phyloP scores from a whole-genome alignment of 2,329 filamentous ascomycete genomes.

The Nemania sp. region DNA sequence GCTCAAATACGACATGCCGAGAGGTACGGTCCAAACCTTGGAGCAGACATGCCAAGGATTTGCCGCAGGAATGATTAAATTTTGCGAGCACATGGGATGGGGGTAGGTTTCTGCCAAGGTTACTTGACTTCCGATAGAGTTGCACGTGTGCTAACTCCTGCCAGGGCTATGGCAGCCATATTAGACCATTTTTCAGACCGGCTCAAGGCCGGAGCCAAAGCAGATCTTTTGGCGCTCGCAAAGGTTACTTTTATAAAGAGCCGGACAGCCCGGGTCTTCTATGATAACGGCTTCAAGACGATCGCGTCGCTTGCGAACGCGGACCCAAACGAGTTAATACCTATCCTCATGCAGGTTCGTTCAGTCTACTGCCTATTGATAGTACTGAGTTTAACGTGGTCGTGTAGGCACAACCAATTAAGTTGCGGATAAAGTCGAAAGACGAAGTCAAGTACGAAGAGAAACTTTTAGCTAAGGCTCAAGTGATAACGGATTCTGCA shows the following conservation, averaged over 20 bases:
- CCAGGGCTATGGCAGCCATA: slow-evolving; percentile 68
- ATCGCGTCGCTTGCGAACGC: slow-evolving; percentile 71
- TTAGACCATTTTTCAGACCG: slow-evolving; percentile 77
- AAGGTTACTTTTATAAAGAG: slow-evolving; percentile 77
- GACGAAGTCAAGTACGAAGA: slow-evolving; percentile 64
- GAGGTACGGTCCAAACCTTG: slow-evolving; percentile 71
- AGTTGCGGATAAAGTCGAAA: slow-evolving; percentile 57
- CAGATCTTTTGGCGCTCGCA: slow-evolving; percentile 71
- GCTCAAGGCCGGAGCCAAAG: slow-evolving; percentile 70
- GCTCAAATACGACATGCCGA: slow-evolving; percentile 69
- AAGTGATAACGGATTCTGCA: slow-evolving; percentile 68
- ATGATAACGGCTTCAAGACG: slow-evolving; percentile 75
- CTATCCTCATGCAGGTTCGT: slow-evolving; percentile 69
- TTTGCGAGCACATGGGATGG: slow-evolving; percentile 78
- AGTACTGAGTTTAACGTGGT: slow-evolving; percentile 15
- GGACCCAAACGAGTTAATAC: slow-evolving; percentile 67
- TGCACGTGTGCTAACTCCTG: slow-evolving; percentile 16
- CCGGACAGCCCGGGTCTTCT: slow-evolving; percentile 72
- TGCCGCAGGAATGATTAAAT: slow-evolving; percentile 77
- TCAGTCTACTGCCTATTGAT: background rate
- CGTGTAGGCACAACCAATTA: slow-evolving; percentile 68
- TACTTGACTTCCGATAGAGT: background rate
- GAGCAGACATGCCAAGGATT: slow-evolving; percentile 78
- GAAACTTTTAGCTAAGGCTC: slow-evolving; percentile 68
- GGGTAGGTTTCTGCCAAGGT: slow-evolving; percentile 47